These are phyloP conservation scores for Plasmodium malariae DNA, from an alignment of 169 alveolate species.

Conservation along the genomic window DNA sequence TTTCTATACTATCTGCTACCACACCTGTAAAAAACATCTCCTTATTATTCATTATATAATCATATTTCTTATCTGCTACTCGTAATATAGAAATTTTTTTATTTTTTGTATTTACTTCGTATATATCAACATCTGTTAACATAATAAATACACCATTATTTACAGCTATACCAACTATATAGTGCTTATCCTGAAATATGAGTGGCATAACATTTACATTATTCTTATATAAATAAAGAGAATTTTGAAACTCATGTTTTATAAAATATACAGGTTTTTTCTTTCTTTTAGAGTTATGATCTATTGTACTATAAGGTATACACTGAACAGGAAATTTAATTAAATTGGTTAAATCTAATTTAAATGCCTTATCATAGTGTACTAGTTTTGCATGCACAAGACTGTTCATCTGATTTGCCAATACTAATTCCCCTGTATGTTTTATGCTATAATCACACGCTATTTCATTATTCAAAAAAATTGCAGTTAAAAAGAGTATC, in stretches of 20 bases:
- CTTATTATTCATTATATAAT: slow-evolving; percentile 1
- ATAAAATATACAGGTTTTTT: slow-evolving; percentile 47
- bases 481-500: no score
- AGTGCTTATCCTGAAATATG: slow-evolving; percentile 19
- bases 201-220: slow-evolving; percentile 46
- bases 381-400: neutral
- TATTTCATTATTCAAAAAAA: no score
- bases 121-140: slow-evolving; percentile 45
- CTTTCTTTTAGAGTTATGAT: slow-evolving; percentile 5
- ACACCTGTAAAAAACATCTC: slow-evolving; percentile 46
- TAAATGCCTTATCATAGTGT: neutral
- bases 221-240: slow-evolving; percentile 33
- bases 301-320: slow-evolving; percentile 48
- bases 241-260: slow-evolving; percentile 55
- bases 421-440: slow-evolving; percentile 39
- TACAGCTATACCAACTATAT: slow-evolving; percentile 49
- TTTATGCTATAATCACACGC: slow-evolving; percentile 17
- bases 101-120: slow-evolving; percentile 18
- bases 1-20: slow-evolving; percentile 12
- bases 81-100: neutral
- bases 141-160: slow-evolving; percentile 38
- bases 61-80: neutral
- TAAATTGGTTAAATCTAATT: slow-evolving; percentile 16
- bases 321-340: slow-evolving; percentile 55
- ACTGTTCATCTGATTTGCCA: slow-evolving; percentile 32